These are phyloP conservation scores for Ustilago xerochloae DNA, from an alignment of 1,284 basidiomycete species.

Conservation along the genomic window DNA sequence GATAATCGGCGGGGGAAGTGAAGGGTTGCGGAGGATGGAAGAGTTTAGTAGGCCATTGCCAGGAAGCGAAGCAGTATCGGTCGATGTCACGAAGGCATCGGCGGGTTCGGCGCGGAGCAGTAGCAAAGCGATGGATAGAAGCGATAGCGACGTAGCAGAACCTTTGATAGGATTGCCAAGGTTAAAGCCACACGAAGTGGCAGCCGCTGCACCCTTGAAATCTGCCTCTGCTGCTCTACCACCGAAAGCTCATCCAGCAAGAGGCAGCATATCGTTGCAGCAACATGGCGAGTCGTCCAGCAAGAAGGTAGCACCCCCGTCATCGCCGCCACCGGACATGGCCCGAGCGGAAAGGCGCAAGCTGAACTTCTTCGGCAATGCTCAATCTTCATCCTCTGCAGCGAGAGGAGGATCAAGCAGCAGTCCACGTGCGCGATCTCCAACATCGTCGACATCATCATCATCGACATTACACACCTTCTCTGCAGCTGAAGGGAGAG, in stretches of 20 bases:
- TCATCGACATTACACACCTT: too few species aligned
- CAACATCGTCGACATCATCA: neutral
- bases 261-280: neutral
- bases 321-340: slow-evolving; percentile 30
- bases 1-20: slow-evolving; percentile 21
- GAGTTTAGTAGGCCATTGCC: slow-evolving; percentile 16
- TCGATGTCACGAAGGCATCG: neutral
- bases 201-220: slow-evolving; percentile 24
- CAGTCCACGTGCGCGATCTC: slow-evolving; percentile 1
- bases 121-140: neutral
- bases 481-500: neutral
- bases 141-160: neutral
- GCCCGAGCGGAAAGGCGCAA: slow-evolving; percentile 20
- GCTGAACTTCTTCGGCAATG: slow-evolving; percentile 36
- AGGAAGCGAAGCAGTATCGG: neutral
- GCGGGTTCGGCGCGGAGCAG: neutral
- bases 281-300: neutral
- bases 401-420: slow-evolving; percentile 1
- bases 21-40: slow-evolving; percentile 22
- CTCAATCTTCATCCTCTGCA: neutral
- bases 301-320: neutral
- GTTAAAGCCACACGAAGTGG: slow-evolving; percentile 26
- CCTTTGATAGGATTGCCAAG: slow-evolving; percentile 6
- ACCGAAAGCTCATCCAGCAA: neutral
- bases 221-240: neutral